Evolutionary conservation across 1,284 basidiomycete genomes (phyloP).

Genomic region (Fereydounia khargensis): DNA sequence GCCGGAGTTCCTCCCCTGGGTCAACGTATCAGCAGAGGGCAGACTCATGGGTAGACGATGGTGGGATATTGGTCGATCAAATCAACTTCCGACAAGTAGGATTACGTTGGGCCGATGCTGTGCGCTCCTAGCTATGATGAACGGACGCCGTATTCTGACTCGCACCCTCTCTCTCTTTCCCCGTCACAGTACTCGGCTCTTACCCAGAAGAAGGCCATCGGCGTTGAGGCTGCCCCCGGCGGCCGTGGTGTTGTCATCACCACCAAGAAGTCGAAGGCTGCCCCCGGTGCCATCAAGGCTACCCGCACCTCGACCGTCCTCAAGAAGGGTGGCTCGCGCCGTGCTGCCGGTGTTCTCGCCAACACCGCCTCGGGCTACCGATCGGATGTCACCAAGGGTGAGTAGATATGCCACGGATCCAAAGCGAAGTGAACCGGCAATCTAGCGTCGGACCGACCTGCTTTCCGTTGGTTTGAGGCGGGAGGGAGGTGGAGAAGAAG

Average conservation of each 20-base stretch:
- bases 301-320: slow-evolving; percentile 21
- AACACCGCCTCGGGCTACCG: slow-evolving; percentile 52
- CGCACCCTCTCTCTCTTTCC: too few species aligned
- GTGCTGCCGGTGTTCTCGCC: slow-evolving; percentile 47
- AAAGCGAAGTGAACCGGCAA: neutral
- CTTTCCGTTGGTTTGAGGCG: too few species aligned
- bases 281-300: slow-evolving; percentile 31
- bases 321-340: slow-evolving; percentile 45
- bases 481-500: neutral
- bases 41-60: too few species aligned
- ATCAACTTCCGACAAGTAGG: too few species aligned
- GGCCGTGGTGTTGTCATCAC: slow-evolving; percentile 45
- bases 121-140: too few species aligned
- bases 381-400: slow-evolving; percentile 51
- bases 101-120: too few species aligned
- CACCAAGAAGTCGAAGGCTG: slow-evolving; percentile 52
- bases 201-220: slow-evolving; percentile 54
- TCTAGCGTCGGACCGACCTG: too few species aligned
- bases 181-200: slow-evolving; percentile 46
- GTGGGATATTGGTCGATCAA: too few species aligned
- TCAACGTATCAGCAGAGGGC: too few species aligned
- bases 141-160: too few species aligned
- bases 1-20: too few species aligned
- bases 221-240: slow-evolving; percentile 35
- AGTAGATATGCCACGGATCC: slow-evolving; percentile 16